Evolutionary conservation across 768 basidiomycete species (phyloP).

Genomic region (Naganishia kalamii): DNA sequence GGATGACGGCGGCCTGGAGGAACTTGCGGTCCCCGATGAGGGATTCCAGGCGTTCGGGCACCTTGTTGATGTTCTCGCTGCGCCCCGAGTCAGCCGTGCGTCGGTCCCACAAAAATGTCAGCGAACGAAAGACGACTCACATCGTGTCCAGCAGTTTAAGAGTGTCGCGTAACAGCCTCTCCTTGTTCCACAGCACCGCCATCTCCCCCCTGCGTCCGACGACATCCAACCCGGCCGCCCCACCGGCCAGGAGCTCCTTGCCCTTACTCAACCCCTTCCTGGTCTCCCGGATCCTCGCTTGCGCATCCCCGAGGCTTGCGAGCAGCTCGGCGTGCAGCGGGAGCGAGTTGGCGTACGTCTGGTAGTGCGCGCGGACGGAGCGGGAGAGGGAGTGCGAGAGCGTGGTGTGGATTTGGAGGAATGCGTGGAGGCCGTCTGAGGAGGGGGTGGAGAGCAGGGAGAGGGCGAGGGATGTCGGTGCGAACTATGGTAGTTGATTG

Average conservation of each 20-base stretch:
- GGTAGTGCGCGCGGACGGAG: slow-evolving; percentile 67
- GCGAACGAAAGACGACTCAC: slow-evolving; percentile 52
- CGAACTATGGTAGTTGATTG: slow-evolving; percentile 58
- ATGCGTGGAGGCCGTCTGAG: slow-evolving; percentile 29
- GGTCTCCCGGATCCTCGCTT: slow-evolving; percentile 66
- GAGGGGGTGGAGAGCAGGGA: slow-evolving; percentile 55
- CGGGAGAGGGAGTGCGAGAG: slow-evolving; percentile 41
- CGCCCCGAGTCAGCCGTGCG: no score
- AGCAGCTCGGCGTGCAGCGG: slow-evolving; percentile 80
- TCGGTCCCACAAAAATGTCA: neutral
- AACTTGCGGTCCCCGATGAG: slow-evolving; percentile 94
- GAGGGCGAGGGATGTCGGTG: slow-evolving; percentile 85
- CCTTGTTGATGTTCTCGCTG: slow-evolving; percentile 81
- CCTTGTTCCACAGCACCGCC: slow-evolving; percentile 79
- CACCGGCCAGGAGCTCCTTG: slow-evolving; percentile 22
- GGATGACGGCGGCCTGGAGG: slow-evolving; percentile 75
- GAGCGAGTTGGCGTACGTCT: slow-evolving; percentile 87
- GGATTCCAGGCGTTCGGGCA: slow-evolving; percentile 85
- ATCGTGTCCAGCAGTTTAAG: slow-evolving; percentile 87
- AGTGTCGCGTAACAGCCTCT: slow-evolving; percentile 93
- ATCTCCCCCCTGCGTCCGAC: slow-evolving; percentile 69
- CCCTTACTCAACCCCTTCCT: slow-evolving; percentile 64
- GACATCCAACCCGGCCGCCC: slow-evolving; percentile 26
- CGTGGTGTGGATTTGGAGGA: slow-evolving; percentile 36
- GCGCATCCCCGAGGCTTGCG: slow-evolving; percentile 64